phyloP scores from a whole-genome alignment of 2,329 filamentous ascomycete species.

The Simplicillium aogashimaense region DNA sequence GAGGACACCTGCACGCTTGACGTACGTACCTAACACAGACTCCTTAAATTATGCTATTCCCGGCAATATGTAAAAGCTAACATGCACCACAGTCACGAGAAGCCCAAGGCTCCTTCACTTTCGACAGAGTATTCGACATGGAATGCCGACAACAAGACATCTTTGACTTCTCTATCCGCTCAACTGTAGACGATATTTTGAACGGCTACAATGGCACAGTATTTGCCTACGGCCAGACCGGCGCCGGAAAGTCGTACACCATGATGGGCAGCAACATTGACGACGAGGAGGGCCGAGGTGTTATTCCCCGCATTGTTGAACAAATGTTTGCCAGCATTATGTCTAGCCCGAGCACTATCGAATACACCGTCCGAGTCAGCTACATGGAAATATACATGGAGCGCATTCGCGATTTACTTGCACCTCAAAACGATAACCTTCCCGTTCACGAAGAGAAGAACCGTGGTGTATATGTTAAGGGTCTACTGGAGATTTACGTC shows the following conservation, averaged over 20 bases:
- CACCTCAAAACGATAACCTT: constrained; percentile 89
- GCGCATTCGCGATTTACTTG: constrained; percentile 84
- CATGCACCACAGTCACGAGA: constrained; percentile 62
- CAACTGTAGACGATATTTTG: constrained; percentile 94
- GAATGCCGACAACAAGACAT: constrained; percentile 81
- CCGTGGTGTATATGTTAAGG: constrained; percentile 92
- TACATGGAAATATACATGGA: constrained; percentile 99
- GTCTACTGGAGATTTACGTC: constrained; percentile 87
- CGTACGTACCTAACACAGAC: constrained; percentile 41
- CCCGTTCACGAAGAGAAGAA: constrained; percentile 98
- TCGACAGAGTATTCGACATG: constrained; percentile 97
- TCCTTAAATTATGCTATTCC: neutral
- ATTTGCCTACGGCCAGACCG: constrained; percentile 96
- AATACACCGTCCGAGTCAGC: constrained; percentile 96
- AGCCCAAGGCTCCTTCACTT: constrained; percentile 79
- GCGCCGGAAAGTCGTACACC: constrained; percentile 96
- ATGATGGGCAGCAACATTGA: constrained; percentile 82
- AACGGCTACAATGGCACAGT: constrained; percentile 99
- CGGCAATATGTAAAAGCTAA: neutral
- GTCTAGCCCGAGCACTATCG: constrained; percentile 83
- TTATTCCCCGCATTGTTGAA: constrained; percentile 93
- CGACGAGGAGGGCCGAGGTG: constrained; percentile 77
- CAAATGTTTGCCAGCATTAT: constrained; percentile 96
- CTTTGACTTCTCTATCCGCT: constrained; percentile 94
- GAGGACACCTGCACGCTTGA: constrained; percentile 82